phyloP scores from a whole-genome alignment of 768 basidiomycete species.

The Agrocybe pediades region DNA sequence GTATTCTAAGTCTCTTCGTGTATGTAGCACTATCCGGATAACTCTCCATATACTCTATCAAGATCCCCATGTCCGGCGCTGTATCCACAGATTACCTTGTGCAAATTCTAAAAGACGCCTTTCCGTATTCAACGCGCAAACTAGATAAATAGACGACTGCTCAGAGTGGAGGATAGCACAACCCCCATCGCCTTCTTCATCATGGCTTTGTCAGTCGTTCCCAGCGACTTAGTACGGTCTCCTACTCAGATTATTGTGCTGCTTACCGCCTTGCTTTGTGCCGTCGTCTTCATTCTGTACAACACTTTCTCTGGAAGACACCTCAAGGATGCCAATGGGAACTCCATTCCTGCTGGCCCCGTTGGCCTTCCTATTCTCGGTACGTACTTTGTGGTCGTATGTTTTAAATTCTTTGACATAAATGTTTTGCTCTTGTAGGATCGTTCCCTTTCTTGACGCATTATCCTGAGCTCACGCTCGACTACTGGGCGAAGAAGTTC shows the following conservation, averaged over 20 bases:
- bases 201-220: not conserved
- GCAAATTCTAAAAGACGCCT: not conserved
- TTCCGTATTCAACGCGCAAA: not conserved
- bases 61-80: not conserved
- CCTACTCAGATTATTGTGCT: not conserved
- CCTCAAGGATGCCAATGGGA: not conserved
- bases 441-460: constrained; percentile 27
- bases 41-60: not conserved
- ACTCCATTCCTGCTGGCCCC: not conserved
- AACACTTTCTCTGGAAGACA: not conserved
- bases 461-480: constrained; percentile 34
- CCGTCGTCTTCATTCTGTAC: not conserved
- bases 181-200: not conserved
- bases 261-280: not conserved
- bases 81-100: not conserved
- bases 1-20: not conserved
- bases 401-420: not conserved
- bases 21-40: not conserved
- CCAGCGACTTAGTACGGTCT: not conserved
- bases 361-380: not conserved
- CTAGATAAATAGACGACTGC: not conserved
- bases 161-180: not conserved
- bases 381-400: not conserved
- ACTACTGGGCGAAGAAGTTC: constrained; percentile 33
- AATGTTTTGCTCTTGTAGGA: not conserved